A percentile compares a stretch with the other conserved stretches of the same genome.
Evolutionary conservation across 768 basidiomycete genomes (phyloP).

Genomic region (Xerocomellus chrysenteron): DNA sequence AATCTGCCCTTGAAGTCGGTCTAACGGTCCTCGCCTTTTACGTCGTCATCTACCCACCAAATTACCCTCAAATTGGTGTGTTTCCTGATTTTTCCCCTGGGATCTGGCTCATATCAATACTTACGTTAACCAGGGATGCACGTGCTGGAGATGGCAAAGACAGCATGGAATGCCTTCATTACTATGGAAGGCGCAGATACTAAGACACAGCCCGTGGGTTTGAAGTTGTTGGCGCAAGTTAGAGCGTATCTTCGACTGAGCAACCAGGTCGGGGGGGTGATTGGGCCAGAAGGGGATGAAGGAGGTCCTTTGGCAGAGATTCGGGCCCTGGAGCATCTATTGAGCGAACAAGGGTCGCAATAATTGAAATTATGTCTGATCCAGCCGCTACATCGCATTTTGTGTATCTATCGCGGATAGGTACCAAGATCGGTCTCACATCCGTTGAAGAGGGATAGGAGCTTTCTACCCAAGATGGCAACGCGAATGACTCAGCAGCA

Average conservation of each 20-base stretch:
- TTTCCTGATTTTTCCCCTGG: not conserved
- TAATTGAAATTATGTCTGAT: not conserved
- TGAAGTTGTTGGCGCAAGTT: slow-evolving; percentile 29
- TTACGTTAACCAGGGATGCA: slow-evolving; percentile 57
- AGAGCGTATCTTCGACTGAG: slow-evolving; percentile 42
- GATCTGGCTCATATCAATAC: not conserved
- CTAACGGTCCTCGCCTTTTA: slow-evolving; percentile 64
- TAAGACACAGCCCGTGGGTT: slow-evolving; percentile 6
- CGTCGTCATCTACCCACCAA: slow-evolving; percentile 64
- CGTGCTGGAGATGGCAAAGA: slow-evolving; percentile 72
- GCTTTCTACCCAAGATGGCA: not conserved
- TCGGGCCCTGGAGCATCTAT: slow-evolving; percentile 40
- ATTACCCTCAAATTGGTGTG: slow-evolving; percentile 82
- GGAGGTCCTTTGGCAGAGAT: slow-evolving; percentile 60
- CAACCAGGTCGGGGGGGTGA: slow-evolving; percentile 40
- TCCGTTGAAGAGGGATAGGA: not conserved
- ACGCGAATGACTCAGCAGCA: slow-evolving; percentile 20
- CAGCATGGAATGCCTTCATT: slow-evolving; percentile 66
- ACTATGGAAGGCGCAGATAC: slow-evolving; percentile 25
- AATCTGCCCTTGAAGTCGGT: slow-evolving; percentile 53
- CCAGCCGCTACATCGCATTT: too few species aligned
- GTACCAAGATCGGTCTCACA: not conserved
- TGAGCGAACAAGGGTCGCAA: slow-evolving; percentile 23
- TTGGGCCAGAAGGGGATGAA: slow-evolving; percentile 64
- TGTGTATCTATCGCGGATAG: too few species aligned